Evolutionary conservation across 2,329 filamentous ascomycete genomes (phyloP), one percentile per base, ranked within the genome.

Genomic region (Microdochium bolleyi): DNA sequence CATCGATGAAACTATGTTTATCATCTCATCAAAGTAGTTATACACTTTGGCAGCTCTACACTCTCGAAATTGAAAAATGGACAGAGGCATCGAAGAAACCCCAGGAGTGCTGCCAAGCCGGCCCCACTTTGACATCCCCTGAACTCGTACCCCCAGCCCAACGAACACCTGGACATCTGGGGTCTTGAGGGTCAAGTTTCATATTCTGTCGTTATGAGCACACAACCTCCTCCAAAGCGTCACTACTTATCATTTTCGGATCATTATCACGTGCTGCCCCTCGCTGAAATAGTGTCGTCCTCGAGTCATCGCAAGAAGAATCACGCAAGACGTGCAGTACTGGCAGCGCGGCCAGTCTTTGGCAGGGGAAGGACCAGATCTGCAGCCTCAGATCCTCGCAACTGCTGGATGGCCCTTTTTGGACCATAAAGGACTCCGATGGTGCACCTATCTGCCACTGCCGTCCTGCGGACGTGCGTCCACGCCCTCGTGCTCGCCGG

Each of bases 401-500:
- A 5, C n/a, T 19, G 22, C 41, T 46, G 16, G 21, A 46, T 13
- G 41, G 41, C 22, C 41, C 19, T 46, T 41, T 7, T 41, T 14
- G 14, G 37, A 16, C 4, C 37, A 8, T 14, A 7, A 41, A 16
- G 19, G 7, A 41, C 7, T 19, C 41, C 19, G 41, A 46, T 46
- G 41, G 21, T 46, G 4, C 41, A 19, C n/a, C 9, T 46, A 7
- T 4, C 19, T 19, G 8, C 9, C 3, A 3, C 41, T 10, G n/a
- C 14, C 41, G 41, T 46, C 41, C 41, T 46, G n/a, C 14, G 41
- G 41, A 19, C 41, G 41, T 46, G 41, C 41, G 22, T 46, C n/a
- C n/a, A 19, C 3, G 13, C 7, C 49, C 51, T 64, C 13, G 56
- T 58, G n/a, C 52, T 68, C 53, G 54, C 58, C 49, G 57, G 63